phyloP scores from a whole-genome alignment of 78 protist species.

The Guillardia theta region DNA sequence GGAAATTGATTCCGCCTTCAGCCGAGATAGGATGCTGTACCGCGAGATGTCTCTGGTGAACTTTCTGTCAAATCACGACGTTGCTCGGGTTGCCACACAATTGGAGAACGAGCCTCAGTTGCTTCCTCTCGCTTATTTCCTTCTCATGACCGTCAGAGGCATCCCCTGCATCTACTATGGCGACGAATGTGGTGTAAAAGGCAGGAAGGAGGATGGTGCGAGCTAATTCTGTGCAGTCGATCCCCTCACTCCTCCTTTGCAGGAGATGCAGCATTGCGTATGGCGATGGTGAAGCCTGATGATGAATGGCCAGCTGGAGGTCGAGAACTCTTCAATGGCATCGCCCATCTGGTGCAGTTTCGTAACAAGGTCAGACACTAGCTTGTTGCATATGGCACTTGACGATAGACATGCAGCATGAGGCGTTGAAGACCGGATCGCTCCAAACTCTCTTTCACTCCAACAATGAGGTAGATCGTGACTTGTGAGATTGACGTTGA shows the following conservation, averaged over 20 bases:
- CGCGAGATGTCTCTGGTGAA: not conserved
- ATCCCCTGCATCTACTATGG: conserved; percentile 9
- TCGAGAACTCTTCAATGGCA: not conserved
- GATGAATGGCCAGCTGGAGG: not conserved
- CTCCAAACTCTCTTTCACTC: not conserved
- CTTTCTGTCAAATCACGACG: conserved; percentile 9
- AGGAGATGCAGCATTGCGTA: conserved; percentile 2
- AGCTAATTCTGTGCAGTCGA: no score
- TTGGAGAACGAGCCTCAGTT: not conserved
- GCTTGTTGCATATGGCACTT: no score
- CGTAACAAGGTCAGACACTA: no score
- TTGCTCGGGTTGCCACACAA: not conserved
- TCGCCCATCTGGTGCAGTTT: not conserved
- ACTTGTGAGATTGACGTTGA: no score
- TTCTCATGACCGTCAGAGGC: not conserved
- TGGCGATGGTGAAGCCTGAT: not conserved
- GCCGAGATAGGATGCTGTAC: not conserved
- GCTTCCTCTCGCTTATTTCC: not conserved
- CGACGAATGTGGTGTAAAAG: not conserved
- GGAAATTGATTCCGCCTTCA: not conserved
- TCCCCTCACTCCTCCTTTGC: no score
- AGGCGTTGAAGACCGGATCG: not conserved
- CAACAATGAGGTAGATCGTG: conserved; percentile 16
- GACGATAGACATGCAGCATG: no score
- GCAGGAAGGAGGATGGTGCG: conserved; percentile 15